Conservation (phyloP, 345 rosid species). For the Pugionium cornutum region DNA sequence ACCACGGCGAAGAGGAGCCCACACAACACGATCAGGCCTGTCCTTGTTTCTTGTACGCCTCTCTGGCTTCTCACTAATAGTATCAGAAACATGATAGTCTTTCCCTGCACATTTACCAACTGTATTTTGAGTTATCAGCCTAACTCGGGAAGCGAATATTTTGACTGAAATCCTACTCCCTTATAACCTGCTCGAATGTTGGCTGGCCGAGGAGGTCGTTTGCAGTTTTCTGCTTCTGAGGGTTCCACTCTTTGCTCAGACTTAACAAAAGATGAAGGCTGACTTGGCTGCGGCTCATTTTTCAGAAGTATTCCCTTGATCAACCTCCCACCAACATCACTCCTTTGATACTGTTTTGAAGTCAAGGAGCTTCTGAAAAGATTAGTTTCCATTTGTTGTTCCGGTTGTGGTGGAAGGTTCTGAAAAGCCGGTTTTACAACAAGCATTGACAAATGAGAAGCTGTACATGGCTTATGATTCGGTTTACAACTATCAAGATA, state of each 20-base stretch:
- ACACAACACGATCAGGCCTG: conserved; percentile 66
- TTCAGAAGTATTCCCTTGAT: conserved; percentile 53
- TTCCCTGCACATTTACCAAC: conserved; percentile 52
- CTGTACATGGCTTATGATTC: background rate
- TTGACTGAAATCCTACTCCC: conserved; percentile 35
- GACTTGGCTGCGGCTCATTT: conserved; percentile 43
- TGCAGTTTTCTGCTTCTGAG: conserved; percentile 40
- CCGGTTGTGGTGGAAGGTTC: conserved; percentile 41
- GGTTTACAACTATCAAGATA: conserved; percentile 7
- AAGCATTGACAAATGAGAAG: conserved; percentile 13
- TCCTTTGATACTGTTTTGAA: conserved; percentile 48
- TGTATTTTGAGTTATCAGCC: conserved; percentile 21
- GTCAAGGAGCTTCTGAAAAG: conserved; percentile 37
- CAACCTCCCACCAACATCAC: conserved; percentile 52
- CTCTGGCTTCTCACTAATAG: conserved; percentile 51
- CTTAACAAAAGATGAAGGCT: conserved; percentile 39
- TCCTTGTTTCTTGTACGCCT: conserved; percentile 61
- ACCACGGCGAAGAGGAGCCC: conserved; percentile 80
- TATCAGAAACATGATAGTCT: conserved; percentile 45
- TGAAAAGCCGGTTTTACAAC: conserved; percentile 31
- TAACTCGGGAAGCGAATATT: conserved; percentile 14
- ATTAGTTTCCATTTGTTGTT: conserved; percentile 41
- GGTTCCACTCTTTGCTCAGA: conserved; percentile 48
- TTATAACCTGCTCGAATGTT: conserved; percentile 40
- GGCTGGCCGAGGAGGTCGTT: conserved; percentile 42